Evolutionary conservation across 2,329 filamentous ascomycete genomes (phyloP).

Genomic region (Pyrenochaeta sp.): DNA sequence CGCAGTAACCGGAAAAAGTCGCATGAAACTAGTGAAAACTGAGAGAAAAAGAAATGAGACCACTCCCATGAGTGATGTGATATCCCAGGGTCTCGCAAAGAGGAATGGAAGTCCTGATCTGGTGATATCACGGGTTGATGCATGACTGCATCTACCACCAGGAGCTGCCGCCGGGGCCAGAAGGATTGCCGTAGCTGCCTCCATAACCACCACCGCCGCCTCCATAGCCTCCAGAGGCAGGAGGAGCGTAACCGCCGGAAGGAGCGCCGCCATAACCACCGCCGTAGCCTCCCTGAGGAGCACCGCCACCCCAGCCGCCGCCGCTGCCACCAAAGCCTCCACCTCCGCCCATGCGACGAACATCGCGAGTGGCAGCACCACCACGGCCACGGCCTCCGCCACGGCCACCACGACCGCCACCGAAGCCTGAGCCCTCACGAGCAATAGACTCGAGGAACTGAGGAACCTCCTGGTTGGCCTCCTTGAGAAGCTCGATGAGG

Average conservation of each 20-base stretch:
- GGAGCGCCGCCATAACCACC: constrained; percentile 56
- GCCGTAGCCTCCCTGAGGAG: constrained; percentile 36
- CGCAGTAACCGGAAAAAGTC: constrained; percentile 43
- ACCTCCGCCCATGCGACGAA: constrained; percentile 67
- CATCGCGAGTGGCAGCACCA: constrained; percentile 78
- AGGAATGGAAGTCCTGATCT: constrained; percentile 34
- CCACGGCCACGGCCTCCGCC: constrained; percentile 76
- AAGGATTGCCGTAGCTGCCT: constrained; percentile 73
- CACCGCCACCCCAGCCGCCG: constrained; percentile 52
- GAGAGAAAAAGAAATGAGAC: constrained; percentile 31
- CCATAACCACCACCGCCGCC: constrained; percentile 47
- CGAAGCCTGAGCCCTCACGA: constrained; percentile 85
- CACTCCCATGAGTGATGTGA: constrained; percentile 26
- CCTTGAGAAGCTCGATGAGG: constrained; percentile 95
- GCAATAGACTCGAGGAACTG: constrained; percentile 96
- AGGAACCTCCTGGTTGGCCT: constrained; percentile 97
- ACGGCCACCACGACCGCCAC: constrained; percentile 74
- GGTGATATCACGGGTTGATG: constrained; percentile 32
- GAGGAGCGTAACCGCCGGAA: constrained; percentile 68
- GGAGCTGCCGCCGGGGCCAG: constrained; percentile 67
- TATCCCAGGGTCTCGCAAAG: constrained; percentile 29
- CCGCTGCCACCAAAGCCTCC: constrained; percentile 66
- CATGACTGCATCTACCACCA: constrained; percentile 66
- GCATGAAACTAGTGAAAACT: constrained; percentile 42
- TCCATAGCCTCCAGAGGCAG: constrained; percentile 62